These are phyloP conservation scores for Tuber microsphaerosporum DNA, from an alignment of 495 filamentous ascomycete species.

Conservation along the genomic window DNA sequence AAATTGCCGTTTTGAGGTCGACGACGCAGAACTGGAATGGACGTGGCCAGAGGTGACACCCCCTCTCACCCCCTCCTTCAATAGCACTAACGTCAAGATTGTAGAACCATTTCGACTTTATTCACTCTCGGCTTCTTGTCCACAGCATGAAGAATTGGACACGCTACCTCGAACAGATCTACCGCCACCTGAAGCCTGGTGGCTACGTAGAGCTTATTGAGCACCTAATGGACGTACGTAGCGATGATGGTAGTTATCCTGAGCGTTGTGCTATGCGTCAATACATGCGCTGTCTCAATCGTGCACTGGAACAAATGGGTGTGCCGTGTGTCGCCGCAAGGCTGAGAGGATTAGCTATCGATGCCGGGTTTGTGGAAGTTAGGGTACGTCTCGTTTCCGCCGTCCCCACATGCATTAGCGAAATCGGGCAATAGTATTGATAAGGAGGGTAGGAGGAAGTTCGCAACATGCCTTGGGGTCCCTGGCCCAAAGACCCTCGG, in stretches of 20 bases:
- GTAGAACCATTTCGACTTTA: constrained; percentile 55
- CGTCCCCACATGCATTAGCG: background rate
- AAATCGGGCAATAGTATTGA: background rate
- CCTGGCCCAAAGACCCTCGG: constrained; percentile 32
- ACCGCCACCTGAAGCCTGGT: constrained; percentile 29
- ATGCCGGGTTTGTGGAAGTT: constrained; percentile 29
- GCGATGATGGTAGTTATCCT: constrained; percentile 30
- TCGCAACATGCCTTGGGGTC: constrained; percentile 18
- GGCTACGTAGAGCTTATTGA: constrained; percentile 34
- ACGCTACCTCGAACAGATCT: constrained; percentile 36
- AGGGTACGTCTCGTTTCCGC: constrained; percentile 7
- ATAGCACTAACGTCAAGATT: constrained; percentile 45
- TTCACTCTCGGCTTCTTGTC: constrained; percentile 56
- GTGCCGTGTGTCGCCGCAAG: constrained; percentile 7
- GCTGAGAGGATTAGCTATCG: constrained; percentile 10
- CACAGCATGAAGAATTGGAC: constrained; percentile 56
- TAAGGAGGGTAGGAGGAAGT: constrained; percentile 12
- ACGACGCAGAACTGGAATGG: constrained; percentile 50
- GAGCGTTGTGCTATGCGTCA: constrained; percentile 14
- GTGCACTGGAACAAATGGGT: constrained; percentile 20
- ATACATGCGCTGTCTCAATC: constrained; percentile 16
- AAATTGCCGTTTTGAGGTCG: constrained; percentile 54
- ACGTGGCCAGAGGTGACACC: constrained; percentile 29
- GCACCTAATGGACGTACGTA: constrained; percentile 12
- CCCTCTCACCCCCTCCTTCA: background rate